Evolutionary conservation across 1,284 basidiomycete genomes (phyloP).

Genomic region (Mycosarcoma maydis): DNA sequence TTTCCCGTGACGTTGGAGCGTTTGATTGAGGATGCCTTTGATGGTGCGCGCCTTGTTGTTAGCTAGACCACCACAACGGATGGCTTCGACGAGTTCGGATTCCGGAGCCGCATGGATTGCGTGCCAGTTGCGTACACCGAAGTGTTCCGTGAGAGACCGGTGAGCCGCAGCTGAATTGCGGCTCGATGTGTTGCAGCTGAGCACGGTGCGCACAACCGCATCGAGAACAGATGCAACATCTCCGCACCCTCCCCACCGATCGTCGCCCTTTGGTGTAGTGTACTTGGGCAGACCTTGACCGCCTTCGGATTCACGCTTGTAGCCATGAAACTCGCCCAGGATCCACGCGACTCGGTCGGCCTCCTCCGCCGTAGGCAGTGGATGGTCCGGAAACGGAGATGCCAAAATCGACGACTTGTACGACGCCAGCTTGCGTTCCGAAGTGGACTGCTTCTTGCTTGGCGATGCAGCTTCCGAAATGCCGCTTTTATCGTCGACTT

Average conservation of each 20-base stretch:
- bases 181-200: conserved; percentile 78
- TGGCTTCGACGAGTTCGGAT: conserved; percentile 73
- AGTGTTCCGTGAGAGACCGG: conserved; percentile 72
- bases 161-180: conserved; percentile 77
- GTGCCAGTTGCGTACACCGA: conserved; percentile 74
- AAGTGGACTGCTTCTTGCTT: conserved; percentile 24
- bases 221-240: conserved; percentile 71
- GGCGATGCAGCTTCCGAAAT: background rate
- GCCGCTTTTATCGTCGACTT: conserved; percentile 6
- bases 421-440: conserved; percentile 48
- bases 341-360: conserved; percentile 56
- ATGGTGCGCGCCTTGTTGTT: conserved; percentile 79
- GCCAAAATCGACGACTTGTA: conserved; percentile 43
- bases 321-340: conserved; percentile 56
- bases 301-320: conserved; percentile 42
- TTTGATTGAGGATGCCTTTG: conserved; percentile 44
- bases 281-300: conserved; percentile 40
- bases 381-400: conserved; percentile 51
- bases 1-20: conserved; percentile 36
- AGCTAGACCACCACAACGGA: conserved; percentile 77
- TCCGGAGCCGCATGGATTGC: conserved; percentile 73
- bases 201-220: conserved; percentile 76
- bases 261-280: conserved; percentile 28
- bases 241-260: conserved; percentile 52
- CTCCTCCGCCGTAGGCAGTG: conserved; percentile 49